Base-by-base conservation (phyloP, 2,329 filamentous ascomycete genomes). In the Diaporthe humulicola region DNA sequence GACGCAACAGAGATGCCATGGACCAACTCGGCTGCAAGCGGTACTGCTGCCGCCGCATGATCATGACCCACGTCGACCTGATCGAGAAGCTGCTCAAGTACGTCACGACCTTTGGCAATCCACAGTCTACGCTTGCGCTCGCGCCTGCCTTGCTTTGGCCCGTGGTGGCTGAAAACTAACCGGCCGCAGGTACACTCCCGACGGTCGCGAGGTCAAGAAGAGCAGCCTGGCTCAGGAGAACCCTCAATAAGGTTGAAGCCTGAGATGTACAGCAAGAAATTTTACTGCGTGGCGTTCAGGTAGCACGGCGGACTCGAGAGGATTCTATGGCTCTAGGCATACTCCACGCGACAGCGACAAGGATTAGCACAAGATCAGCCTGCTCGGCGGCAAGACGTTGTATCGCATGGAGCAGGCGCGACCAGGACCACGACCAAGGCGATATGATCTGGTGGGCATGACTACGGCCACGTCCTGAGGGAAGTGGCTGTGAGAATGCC, bases 41-140 rank as follows among this genome's bases (percentile, higher is more conserved):
- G 80, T 99, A 99, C 88, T 99, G 97, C 90, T 99, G 97, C 88
- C 94, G 97, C 80, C 94, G 97, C 82, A 99, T 99, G 97, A 92
- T 99, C 85, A 98, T 99, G 94, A 99, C 97, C 75, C 97, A 99
- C 86, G 97, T 99, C 81, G 97, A 99, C 84, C 89, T 99, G 77
- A 98, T 99, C 80, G 97, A 99, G 89, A 99, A 99, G 87, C 91
- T 99, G 69, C 91, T 99, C 78, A 95, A 96, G 94, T 98, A 92
- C 79, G 90, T 80, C 52, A 54, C 15, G 70, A 28, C 45, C 42
- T 14, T 30, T 28, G 14, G 45, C 61, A 15, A 33, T 14, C 71
- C 56, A n/a, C 4, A 22, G 3, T 8, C 69, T 9, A 57, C 3
- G 25, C 19, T 64, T 25, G 4, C 8, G 19, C n/a, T 71, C 33